A percentile compares a stretch with the other conserved stretches of the same genome.
These are phyloP conservation scores for Fomitopsis pinicola DNA, from an alignment of 1,284 basidiomycete genomes.

Conservation along the genomic window DNA sequence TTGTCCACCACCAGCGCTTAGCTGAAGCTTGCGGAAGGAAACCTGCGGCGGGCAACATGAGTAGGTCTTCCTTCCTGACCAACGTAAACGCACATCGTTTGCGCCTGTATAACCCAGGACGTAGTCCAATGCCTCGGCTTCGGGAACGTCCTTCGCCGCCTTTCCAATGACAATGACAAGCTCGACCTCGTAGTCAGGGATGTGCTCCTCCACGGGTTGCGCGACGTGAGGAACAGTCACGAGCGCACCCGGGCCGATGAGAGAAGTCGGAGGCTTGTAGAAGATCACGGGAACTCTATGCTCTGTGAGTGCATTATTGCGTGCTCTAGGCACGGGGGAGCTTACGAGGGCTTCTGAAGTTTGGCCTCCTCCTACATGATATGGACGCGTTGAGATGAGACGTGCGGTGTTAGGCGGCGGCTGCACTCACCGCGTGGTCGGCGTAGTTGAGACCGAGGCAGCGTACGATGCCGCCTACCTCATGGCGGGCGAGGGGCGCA, in stretches of 20 bases:
- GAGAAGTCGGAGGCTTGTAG: conserved; percentile 71
- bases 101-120: conserved; percentile 78
- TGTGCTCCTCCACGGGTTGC: conserved; percentile 66
- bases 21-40: conserved; percentile 77
- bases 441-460: conserved; percentile 81
- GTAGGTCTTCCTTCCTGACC: neutral
- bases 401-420: neutral
- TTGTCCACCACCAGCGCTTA: conserved; percentile 69
- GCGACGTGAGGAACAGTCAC: conserved; percentile 67
- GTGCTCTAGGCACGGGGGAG: conserved; percentile 6
- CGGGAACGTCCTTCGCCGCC: conserved; percentile 71
- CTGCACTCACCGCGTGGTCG: conserved; percentile 65
- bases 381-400: neutral
- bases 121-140: conserved; percentile 75
- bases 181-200: conserved; percentile 89
- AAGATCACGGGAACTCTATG: conserved; percentile 59
- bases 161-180: conserved; percentile 84
- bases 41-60: conserved; percentile 36
- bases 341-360: conserved; percentile 58
- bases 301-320: neutral
- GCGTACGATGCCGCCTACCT: conserved; percentile 60
- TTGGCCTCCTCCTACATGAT: conserved; percentile 56
- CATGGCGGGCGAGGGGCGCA: conserved; percentile 60
- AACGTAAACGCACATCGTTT: conserved; percentile 58
- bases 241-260: conserved; percentile 67